Base-by-base conservation (phyloP, 371 early-diverging fungal species). In the Rhizopus stolonifer region DNA sequence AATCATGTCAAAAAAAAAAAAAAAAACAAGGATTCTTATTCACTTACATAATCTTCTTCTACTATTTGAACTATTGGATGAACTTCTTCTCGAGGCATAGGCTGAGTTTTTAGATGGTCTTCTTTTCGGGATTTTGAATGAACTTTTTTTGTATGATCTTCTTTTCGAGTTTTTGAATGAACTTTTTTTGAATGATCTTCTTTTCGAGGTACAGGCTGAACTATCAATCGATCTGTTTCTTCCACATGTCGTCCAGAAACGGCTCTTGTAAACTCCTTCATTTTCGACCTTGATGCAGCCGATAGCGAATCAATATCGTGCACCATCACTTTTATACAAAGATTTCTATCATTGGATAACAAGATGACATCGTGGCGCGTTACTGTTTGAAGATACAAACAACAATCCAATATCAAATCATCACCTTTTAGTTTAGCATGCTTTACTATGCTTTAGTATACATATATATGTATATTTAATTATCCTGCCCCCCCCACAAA, bases 291-390 rank as follows among this genome's bases (percentile, higher is more conserved):
- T 4, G 52, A 54, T 31, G 70, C 70, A 0, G 70, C 49, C 0
- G 75, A 71, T 10, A 75, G 32, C 0, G 69, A 33, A 6, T 57
- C 54, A 13, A 75, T 51, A 2, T 65, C 65, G 46, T 75, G 75
- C 3, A 75, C 51, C 69, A 75, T 71, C n/a, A 65, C 71, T 47
- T 75, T 69, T n/a, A 75, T 69, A 25, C 63, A 66, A 2, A 75
- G 51, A 23, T 75, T 75, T 21, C 72, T 44, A 52, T 75, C 75
- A 38, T 71, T 75, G 9, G 75, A 69, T 0, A 75, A 34, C 3
- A 75, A 51, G 0, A 56, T 57, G 17, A 71, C 55, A 0, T 25
- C 49, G 31, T 59, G 47, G 9, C 33, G 23, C 38, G 60, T 39
- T 4, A 34, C 0, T 7, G 58, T 53, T 22, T 56, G 49, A 49